These are phyloP conservation scores for Penicillium tannophilum DNA, from an alignment of 495 filamentous ascomycete genomes.

Conservation along the genomic window DNA sequence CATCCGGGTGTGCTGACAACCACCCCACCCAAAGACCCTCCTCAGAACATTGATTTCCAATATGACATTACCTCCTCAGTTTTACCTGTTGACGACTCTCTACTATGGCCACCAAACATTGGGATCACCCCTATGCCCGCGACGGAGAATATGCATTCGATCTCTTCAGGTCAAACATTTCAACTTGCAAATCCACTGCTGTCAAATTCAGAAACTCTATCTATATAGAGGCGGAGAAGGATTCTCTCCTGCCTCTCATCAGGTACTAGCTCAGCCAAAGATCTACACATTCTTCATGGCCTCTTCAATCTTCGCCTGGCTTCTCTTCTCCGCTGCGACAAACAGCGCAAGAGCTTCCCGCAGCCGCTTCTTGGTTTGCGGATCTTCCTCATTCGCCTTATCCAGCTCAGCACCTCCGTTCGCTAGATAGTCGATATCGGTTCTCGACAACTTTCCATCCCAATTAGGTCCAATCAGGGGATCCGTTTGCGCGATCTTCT, in stretches of 20 bases:
- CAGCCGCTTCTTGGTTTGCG: conserved; percentile 19
- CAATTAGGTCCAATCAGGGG: conserved; percentile 23
- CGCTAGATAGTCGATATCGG: conserved; percentile 28
- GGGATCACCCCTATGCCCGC: neutral
- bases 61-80: neutral
- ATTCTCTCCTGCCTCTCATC: neutral
- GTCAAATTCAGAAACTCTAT: neutral
- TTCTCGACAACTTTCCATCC: conserved; percentile 26
- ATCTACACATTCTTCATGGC: conserved; percentile 16
- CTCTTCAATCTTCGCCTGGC: conserved; percentile 26
- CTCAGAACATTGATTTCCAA: neutral
- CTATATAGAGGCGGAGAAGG: neutral
- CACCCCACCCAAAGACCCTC: neutral
- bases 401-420: conserved; percentile 27
- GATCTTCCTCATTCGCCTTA: conserved; percentile 26
- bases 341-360: conserved; percentile 25
- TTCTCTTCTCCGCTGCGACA: conserved; percentile 24
- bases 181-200: neutral
- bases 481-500: conserved; percentile 20
- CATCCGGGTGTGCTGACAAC: conserved; percentile 7
- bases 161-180: neutral
- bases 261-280: neutral
- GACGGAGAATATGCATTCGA: neutral
- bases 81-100: neutral
- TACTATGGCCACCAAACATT: neutral